Conservation (phyloP, 176 grass and related monocot species). For the Musa beccarii region DNA sequence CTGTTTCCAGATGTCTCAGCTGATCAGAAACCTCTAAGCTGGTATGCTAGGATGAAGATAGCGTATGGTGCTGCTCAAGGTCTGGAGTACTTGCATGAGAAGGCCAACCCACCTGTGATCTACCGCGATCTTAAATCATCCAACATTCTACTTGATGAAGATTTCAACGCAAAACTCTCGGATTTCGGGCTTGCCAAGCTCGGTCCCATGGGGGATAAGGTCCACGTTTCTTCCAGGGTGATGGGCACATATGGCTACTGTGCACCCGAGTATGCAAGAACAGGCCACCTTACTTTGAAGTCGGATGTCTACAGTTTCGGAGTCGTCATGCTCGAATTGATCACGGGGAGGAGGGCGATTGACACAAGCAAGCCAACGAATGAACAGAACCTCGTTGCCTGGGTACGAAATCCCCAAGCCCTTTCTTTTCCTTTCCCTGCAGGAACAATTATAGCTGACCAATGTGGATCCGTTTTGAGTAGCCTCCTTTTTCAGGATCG, state of each 20-base stretch:
- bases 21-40: neutral
- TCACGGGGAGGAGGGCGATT: neutral
- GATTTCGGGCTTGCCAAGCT: constrained; percentile 1
- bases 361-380: neutral
- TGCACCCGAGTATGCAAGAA: neutral
- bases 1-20: neutral
- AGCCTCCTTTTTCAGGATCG: neutral
- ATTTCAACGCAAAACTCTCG: constrained; percentile 2
- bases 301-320: constrained; percentile 1
- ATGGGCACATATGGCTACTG: constrained; percentile 4
- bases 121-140: neutral
- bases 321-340: constrained; percentile 2
- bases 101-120: constrained; percentile 5
- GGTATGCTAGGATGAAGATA: constrained; percentile 2
- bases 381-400: neutral
- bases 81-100: neutral
- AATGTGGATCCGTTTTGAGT: neutral
- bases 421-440: neutral
- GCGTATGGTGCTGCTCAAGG: constrained; percentile 1
- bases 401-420: neutral
- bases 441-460: neutral
- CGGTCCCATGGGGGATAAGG: neutral
- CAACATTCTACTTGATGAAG: neutral
- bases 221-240: constrained; percentile 5
- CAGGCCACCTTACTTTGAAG: neutral